A percentile compares a stretch with the other conserved stretches of the same genome.
Evolutionary conservation across 2,329 filamentous ascomycete species (phyloP).

Genomic region (Exophiala calicioides): DNA sequence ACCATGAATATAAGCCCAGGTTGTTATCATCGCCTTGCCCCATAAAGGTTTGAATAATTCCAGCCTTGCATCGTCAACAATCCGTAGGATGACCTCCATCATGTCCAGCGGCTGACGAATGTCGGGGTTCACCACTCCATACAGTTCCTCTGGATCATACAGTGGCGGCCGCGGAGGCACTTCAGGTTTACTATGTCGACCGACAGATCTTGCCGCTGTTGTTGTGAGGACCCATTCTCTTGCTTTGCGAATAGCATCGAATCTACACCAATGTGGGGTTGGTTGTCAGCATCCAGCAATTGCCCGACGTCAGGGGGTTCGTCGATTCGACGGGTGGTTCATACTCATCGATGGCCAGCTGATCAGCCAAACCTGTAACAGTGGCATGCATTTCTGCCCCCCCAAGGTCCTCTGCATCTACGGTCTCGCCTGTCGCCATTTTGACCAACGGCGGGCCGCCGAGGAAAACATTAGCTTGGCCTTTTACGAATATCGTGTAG

Average conservation of each 20-base stretch:
- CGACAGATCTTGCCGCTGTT: slow-evolving; percentile 10
- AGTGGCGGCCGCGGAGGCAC: slow-evolving; percentile 31
- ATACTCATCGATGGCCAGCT: slow-evolving; percentile 47
- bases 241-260: slow-evolving; percentile 45
- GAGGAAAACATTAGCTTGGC: slow-evolving; percentile 49
- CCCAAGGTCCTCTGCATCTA: slow-evolving; percentile 46
- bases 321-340: too few species aligned
- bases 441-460: slow-evolving; percentile 49
- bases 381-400: slow-evolving; percentile 46
- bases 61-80: slow-evolving; percentile 46
- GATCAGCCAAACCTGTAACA: slow-evolving; percentile 46
- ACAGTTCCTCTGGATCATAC: slow-evolving; percentile 42
- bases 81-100: slow-evolving; percentile 43
- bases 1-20: slow-evolving; percentile 44
- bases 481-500: slow-evolving; percentile 47
- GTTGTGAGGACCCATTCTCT: slow-evolving; percentile 40
- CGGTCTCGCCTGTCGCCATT: slow-evolving; percentile 49
- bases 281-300: background rate
- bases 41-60: slow-evolving; percentile 45
- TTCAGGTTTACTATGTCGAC: too few species aligned
- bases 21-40: slow-evolving; percentile 42
- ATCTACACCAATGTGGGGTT: too few species aligned
- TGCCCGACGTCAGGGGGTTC: background rate
- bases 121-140: slow-evolving; percentile 42
- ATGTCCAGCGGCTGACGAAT: slow-evolving; percentile 44